Evolutionary conservation across 202 grass and related monocot species (phyloP).

Genomic region (Elaeis oleifera): DNA sequence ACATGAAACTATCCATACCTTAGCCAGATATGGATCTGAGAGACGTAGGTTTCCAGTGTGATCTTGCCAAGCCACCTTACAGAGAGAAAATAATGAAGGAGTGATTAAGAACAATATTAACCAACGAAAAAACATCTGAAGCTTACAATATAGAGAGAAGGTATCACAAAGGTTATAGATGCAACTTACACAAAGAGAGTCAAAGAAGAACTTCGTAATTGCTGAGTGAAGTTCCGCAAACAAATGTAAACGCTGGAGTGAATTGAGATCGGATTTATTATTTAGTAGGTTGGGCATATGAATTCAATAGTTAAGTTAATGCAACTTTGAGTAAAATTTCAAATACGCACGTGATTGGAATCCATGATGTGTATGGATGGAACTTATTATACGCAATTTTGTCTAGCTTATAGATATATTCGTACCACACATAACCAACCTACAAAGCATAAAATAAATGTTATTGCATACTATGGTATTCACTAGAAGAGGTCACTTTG

Average conservation of each 20-base stretch:
- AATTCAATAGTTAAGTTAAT: conserved; percentile 7
- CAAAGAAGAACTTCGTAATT: conserved; percentile 69
- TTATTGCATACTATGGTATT: background rate
- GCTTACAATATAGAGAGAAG: conserved; percentile 7
- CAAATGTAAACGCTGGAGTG: conserved; percentile 75
- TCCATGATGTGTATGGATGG: conserved; percentile 98
- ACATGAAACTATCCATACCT: conserved; percentile 35
- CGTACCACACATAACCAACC: conserved; percentile 83
- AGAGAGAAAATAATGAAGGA: conserved; percentile 7
- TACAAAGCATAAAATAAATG: conserved; percentile 24
- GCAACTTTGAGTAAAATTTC: background rate
- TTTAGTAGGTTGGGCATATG: background rate
- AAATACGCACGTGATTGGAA: conserved; percentile 82
- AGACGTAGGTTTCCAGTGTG: conserved; percentile 95
- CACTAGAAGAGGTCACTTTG: conserved; percentile 5
- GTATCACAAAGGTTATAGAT: conserved; percentile 13
- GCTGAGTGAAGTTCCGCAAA: conserved; percentile 84
- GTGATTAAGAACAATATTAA: conserved; percentile 1
- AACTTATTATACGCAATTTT: conserved; percentile 93
- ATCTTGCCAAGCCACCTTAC: conserved; percentile 94
- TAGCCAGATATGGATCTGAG: conserved; percentile 97
- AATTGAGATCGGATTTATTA: conserved; percentile 1
- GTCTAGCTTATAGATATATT: conserved; percentile 95
- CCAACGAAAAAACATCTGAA: conserved; percentile 3
- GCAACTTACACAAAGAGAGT: conserved; percentile 71